Evolutionary conservation across 768 basidiomycete species (phyloP).

Genomic region (Melanogaster broomeanus): DNA sequence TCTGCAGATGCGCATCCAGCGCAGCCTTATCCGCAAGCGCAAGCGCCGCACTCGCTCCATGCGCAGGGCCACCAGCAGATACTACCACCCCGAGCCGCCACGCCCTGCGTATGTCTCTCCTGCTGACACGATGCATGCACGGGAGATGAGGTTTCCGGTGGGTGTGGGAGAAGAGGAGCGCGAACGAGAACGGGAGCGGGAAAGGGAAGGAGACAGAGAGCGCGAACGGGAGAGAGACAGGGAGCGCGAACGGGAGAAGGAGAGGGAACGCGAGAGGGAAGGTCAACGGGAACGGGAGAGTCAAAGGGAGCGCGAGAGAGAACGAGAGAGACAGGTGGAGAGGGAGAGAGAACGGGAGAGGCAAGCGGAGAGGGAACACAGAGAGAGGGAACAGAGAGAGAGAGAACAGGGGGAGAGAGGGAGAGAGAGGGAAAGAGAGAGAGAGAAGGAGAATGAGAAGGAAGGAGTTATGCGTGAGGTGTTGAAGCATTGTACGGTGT

Average conservation of each 20-base stretch:
- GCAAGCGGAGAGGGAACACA: constrained; percentile 17
- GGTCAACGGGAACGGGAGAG: constrained; percentile 20
- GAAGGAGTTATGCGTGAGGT: constrained; percentile 26
- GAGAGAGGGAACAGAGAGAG: constrained; percentile 24
- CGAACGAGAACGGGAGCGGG: constrained; percentile 21
- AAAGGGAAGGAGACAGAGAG: constrained; percentile 21
- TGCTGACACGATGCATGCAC: constrained; percentile 30
- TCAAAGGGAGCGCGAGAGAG: constrained; percentile 18
- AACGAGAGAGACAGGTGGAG: constrained; percentile 23
- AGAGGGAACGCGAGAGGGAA: constrained; percentile 19
- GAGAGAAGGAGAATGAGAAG: constrained; percentile 14
- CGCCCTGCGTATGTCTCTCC: constrained; percentile 29
- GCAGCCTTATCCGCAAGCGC: constrained; percentile 19
- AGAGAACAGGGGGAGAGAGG: constrained; percentile 11
- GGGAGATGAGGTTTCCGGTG: constrained; percentile 18
- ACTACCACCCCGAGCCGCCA: constrained; percentile 23
- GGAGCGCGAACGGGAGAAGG: constrained; percentile 20
- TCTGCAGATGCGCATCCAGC: too few relatives aligned
- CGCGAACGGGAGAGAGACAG: constrained; percentile 13
- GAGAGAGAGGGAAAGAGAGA: constrained; percentile 3
- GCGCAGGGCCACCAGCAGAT: constrained; percentile 26
- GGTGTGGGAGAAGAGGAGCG: constrained; percentile 17
- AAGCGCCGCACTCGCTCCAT: constrained; percentile 30
- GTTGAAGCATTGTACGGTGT: constrained; percentile 52
- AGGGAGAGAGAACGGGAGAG: constrained; percentile 25